Evolutionary conservation across 1,284 basidiomycete genomes (phyloP).

Genomic region (Lentinula novae-zelandiae): DNA sequence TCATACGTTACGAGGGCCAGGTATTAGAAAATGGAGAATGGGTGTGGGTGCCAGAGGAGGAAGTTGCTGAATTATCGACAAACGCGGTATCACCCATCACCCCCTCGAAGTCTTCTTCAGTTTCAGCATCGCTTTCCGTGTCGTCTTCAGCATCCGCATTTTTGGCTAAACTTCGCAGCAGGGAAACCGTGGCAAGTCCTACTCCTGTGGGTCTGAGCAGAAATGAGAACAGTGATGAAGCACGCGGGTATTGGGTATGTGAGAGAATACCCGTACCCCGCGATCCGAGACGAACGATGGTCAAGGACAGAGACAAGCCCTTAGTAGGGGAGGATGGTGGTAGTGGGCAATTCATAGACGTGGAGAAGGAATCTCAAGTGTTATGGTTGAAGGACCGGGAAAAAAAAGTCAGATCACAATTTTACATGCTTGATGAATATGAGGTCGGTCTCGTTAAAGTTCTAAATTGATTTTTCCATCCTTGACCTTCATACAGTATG

Average conservation of each 20-base stretch:
- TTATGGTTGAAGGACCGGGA: slow-evolving; percentile 5
- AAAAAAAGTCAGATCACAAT: slow-evolving; percentile 31
- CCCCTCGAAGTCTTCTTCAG: not conserved
- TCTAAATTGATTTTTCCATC: slow-evolving; percentile 1
- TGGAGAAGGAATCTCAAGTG: not conserved
- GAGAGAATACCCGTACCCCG: slow-evolving; percentile 11
- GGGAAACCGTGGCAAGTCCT: not conserved
- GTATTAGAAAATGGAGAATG: slow-evolving; percentile 42
- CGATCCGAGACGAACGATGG: slow-evolving; percentile 49
- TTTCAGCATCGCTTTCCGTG: not conserved
- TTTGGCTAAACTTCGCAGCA: not conserved
- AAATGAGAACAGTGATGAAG: not conserved
- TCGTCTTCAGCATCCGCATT: slow-evolving; percentile 1
- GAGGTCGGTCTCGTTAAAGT: slow-evolving; percentile 47
- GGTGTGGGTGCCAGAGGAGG: slow-evolving; percentile 14
- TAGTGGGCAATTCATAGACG: not conserved
- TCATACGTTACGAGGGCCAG: slow-evolving; percentile 56
- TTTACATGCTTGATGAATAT: slow-evolving; percentile 46
- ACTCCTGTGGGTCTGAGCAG: not conserved
- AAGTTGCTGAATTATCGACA: not conserved
- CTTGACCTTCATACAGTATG: slow-evolving; percentile 50
- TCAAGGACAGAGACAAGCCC: not conserved
- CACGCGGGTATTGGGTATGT: slow-evolving; percentile 14
- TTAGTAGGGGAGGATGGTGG: not conserved
- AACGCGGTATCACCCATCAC: not conserved